Conservation (phyloP, 2,329 filamentous ascomycete species). For the Aspergillus eucalypticola region DNA sequence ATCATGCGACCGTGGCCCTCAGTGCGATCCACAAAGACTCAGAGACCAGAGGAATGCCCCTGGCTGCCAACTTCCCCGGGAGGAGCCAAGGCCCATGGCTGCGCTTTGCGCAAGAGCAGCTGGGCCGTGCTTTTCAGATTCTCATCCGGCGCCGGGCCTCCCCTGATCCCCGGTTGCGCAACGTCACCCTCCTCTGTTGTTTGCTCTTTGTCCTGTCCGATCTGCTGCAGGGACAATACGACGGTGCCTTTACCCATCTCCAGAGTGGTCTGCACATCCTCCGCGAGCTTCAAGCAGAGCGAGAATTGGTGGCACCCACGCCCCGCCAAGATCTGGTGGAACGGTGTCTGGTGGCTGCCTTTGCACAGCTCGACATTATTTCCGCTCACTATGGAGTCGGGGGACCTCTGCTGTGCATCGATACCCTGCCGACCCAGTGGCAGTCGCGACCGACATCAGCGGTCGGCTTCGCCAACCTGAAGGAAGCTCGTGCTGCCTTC, state of each 20-base stretch:
- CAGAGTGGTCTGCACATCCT: conserved; percentile 1
- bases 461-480: background rate
- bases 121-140: background rate
- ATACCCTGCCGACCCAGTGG: background rate
- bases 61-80: background rate
- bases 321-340: background rate
- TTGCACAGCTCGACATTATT: background rate
- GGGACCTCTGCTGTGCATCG: background rate
- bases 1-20: conserved; percentile 12
- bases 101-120: background rate
- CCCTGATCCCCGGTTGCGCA: background rate
- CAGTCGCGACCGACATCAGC: background rate
- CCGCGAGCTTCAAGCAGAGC: background rate
- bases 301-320: background rate
- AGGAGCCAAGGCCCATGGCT: background rate
- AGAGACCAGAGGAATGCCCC: background rate
- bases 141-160: background rate
- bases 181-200: conserved; percentile 2
- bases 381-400: background rate
- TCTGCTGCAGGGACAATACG: background rate
- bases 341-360: background rate
- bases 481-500: background rate
- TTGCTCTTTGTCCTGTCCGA: conserved; percentile 1
- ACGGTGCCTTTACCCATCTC: background rate
- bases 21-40: conserved; percentile 4